A percentile compares a stretch with the other conserved stretches of the same genome.
These are phyloP conservation scores for Talaromyces funiculosus DNA, from an alignment of 2,329 filamentous ascomycete genomes.

Conservation along the genomic window DNA sequence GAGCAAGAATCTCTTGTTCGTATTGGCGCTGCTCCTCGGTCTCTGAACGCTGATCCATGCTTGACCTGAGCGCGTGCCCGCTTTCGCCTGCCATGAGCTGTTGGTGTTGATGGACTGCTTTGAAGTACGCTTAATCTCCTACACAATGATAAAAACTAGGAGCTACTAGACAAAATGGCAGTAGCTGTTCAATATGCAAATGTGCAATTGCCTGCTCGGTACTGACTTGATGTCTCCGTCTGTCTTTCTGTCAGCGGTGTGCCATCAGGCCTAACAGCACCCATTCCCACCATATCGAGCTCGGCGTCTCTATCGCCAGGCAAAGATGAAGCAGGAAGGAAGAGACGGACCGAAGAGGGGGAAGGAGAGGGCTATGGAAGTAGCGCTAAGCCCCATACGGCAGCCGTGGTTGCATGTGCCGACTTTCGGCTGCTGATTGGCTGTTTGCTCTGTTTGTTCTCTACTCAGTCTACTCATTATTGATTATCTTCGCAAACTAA, in stretches of 20 bases:
- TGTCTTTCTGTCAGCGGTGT: neutral
- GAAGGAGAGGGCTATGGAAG: neutral
- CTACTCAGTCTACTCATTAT: no score
- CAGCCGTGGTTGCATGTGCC: neutral
- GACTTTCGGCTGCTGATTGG: neutral
- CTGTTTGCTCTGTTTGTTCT: neutral
- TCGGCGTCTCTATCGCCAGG: neutral
- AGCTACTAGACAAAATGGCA: neutral
- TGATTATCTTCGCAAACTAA: no score
- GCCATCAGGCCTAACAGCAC: no score
- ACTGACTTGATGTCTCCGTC: no score
- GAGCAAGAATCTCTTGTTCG: constrained; percentile 8
- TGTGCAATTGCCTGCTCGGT: no score
- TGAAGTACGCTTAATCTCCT: neutral
- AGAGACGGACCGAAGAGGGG: neutral
- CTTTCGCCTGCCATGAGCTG: neutral
- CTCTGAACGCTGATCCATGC: constrained; percentile 1
- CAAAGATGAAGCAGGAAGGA: neutral
- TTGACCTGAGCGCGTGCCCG: neutral
- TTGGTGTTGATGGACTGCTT: neutral
- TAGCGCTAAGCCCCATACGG: neutral
- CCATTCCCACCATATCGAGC: neutral
- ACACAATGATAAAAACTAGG: no score
- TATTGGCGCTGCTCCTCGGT: constrained; percentile 11
- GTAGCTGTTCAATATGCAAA: neutral